Evolutionary conservation across 257 asterid genomes (phyloP), one percentile per base, ranked within the genome.

Genomic region (Pogostemon cablin): DNA sequence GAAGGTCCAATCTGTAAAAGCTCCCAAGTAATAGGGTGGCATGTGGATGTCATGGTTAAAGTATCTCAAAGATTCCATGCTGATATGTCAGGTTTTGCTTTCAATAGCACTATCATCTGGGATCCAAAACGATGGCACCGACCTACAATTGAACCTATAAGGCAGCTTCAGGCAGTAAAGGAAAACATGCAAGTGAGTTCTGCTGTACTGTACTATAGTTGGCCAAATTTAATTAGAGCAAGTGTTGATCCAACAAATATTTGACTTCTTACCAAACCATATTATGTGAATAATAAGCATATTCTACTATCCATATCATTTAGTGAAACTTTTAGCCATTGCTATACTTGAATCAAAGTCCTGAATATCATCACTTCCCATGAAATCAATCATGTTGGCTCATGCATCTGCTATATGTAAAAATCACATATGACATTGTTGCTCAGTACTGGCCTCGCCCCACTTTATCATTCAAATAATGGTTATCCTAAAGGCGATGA

Each of bases 1-100:
- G 88, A 87, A 55, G 97, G 97, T 77, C 97, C 97, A 39, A 71
- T 90, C 67, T 90, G 97, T 76, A 84, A 86, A 39, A 83, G 87
- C 63, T 78, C 95, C 53, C 81, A 76, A 79, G 88, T 91, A 46
- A 73, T 75, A 41, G 97, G 97, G 62, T 91, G 97, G 97, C 97
- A 88, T 47, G 50, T 78, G 10, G 75, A 44, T 63, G 83, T 78
- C 66, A 52, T 50, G 68, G 54, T 68, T 55, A 78, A 72, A 62
- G 66, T 75, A 62, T 69, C 48, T 9, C 63, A 80, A 68, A 82
- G 95, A 72, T 91, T 91, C 83, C 87, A 81, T 65, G 84, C 85
- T 10, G 89, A 83, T 38, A 64, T 87, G 72, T 80, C 90, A 0
- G 95, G 95, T 40, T 88, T 91, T 76, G 97, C 96, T 50, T 88